These are phyloP conservation scores for Apophysomyces variabilis DNA, from an alignment of 371 early-diverging fungal genomes.

Conservation along the genomic window DNA sequence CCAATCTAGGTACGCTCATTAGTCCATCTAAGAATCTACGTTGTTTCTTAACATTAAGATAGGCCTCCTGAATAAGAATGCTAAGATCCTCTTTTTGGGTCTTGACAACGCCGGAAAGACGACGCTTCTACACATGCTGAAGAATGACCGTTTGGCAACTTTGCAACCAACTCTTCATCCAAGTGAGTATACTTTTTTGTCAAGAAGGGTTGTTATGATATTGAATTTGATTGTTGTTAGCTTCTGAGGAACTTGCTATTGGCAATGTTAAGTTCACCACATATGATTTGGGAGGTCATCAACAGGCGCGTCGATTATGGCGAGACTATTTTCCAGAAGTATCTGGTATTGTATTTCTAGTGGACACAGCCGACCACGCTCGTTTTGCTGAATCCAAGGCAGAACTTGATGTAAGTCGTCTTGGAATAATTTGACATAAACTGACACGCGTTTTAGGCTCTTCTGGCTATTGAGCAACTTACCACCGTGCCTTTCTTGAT, in stretches of 20 bases:
- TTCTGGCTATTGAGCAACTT: constrained; percentile 93
- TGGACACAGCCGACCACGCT: constrained; percentile 87
- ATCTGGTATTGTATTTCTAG: constrained; percentile 95
- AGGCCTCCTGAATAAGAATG: constrained; percentile 98
- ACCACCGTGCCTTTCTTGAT: constrained; percentile 92
- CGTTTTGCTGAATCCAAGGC: constrained; percentile 92
- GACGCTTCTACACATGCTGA: constrained; percentile 98
- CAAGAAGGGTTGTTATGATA: background rate
- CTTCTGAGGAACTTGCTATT: constrained; percentile 96
- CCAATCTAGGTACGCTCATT: constrained; percentile 71
- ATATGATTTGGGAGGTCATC: constrained; percentile 97
- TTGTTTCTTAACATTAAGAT: constrained; percentile 2
- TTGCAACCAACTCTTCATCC: constrained; percentile 99
- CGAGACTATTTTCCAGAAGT: constrained; percentile 98
- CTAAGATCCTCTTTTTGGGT: constrained; percentile 99
- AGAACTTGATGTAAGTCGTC: constrained; percentile 85
- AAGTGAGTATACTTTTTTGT: constrained; percentile 65
- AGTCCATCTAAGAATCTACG: background rate
- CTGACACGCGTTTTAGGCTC: constrained; percentile 57
- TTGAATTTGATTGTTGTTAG: constrained; percentile 39
- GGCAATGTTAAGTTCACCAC: constrained; percentile 97
- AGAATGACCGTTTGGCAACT: constrained; percentile 96
- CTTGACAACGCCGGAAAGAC: constrained; percentile 99
- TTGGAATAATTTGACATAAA: background rate
- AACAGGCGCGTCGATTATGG: constrained; percentile 97